Evolutionary conservation across 2,329 filamentous ascomycete genomes (phyloP), one percentile per base, ranked within the genome.

Genomic region (Neofusicoccum umdonicola): DNA sequence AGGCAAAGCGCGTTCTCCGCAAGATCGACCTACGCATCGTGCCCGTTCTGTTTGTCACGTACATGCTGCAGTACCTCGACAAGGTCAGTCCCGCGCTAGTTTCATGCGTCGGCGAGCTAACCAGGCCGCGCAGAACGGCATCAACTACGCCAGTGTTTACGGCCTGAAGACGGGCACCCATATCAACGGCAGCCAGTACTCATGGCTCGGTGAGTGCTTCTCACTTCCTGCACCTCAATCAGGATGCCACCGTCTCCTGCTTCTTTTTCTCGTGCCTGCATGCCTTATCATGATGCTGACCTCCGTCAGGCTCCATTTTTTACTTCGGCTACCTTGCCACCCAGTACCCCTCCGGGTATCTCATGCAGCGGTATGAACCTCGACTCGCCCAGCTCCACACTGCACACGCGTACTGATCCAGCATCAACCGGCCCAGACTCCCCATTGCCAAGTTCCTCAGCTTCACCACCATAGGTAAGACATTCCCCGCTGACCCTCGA

Each of bases 131-230:
- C 34, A 64, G 72, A 82, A 82, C 69, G 77, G 78, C 0, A 79
- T 83, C 71, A 83, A 82, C 68, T 85, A 84, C 70, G 81, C 82
- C 7, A 80, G 78, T 64, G 79, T 80, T 0, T 85, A 81, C 68
- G 82, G 82, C 0, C 71, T 85, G 12, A 72, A 81, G 48, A 71
- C 81, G 39, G 82, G 79, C 1, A 83, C 81, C 0, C 72, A 84
- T 62, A 74, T 86, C 5, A 68, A 76, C 7, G 80, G 80, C 11
- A 77, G 84, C 65, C 76, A 85, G 62, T 86, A 84, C 68, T 80
- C 80, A 12, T 85, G 83, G 84, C 75, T 84, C 9, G 67, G 66
- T 67, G 56, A 12, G 70, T 69, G 57, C 66, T 69, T 61, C 67
- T 52, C 15, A 41, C 22, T 50, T 31, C 71, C 6, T 31, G 11